These are phyloP conservation scores for Castanea mollissima DNA, from an alignment of 306 rosid genomes.

Conservation along the genomic window DNA sequence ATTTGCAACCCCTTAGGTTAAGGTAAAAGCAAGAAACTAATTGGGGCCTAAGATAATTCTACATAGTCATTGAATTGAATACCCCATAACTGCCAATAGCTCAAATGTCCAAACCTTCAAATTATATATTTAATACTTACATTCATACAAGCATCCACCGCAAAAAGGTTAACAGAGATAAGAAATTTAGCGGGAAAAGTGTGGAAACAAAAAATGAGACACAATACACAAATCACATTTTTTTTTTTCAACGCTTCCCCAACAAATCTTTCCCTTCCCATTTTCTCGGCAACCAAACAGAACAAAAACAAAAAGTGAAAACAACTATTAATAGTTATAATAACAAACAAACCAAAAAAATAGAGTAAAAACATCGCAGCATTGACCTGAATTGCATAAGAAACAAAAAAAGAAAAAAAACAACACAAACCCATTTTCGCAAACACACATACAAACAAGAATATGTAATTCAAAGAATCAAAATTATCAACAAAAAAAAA, in stretches of 20 bases:
- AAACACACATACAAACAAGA: neutral
- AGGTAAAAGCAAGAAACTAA: neutral
- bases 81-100: neutral
- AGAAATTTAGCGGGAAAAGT: neutral
- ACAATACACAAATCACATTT: neutral
- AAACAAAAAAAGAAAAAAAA: neutral
- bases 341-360: neutral
- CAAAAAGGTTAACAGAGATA: neutral
- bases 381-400: neutral
- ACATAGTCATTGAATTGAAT: neutral
- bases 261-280: neutral
- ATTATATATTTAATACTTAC: neutral
- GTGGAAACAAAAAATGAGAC: neutral
- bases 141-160: neutral
- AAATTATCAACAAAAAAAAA: neutral
- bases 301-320: neutral
- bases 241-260: neutral
- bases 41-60: neutral
- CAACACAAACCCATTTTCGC: neutral
- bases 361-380: neutral
- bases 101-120: neutral
- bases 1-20: neutral
- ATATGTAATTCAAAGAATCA: neutral
- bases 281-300: neutral
- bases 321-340: neutral